Evolutionary conservation across 2,329 filamentous ascomycete species (phyloP), one percentile per base, ranked within the genome.

Genomic region (Lachnellula suecica): DNA sequence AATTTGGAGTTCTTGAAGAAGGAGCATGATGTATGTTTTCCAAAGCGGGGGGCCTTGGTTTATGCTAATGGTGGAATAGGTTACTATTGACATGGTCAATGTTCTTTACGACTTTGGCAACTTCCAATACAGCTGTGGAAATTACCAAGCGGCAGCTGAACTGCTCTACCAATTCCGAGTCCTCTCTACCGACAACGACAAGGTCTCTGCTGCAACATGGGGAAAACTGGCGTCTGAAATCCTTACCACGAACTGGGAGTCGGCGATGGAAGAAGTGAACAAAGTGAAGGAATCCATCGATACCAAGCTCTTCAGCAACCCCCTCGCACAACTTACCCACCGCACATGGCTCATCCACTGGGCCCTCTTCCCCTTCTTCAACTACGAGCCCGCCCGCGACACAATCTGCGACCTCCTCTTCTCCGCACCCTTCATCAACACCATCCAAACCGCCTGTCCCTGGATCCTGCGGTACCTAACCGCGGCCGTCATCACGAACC

Each of bases 1-100:
- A 99, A 99, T 79, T 87, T 99, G 86, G 91, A 93, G 72, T 99
- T 93, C 72, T 77, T 99, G 61, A 96, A 97, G 81, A 94, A 96
- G 75, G 88, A 94, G 68, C 93, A 99, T 74, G 89, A 87, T 61
- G 94, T 88, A 77, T 69, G 84, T 76, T 52, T 46, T 49, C 38
- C 35, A 20, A 13, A 7, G 20, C 10, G 24, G 44, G 42, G 24
- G 44, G 45, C 47, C 49, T 29, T 49, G n/a, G n/a, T 22, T 6
- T 24, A 11, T 45, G 29, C 56, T 60, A 27, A 61, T 55, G 17
- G 41, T 59, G 44, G 37, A 44, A 48, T 62, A 88, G 85, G 84
- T 97, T 61, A 97, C 92, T 34, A 81, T 87, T 66, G 91, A 97
- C 58, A 97, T 96, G 89, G 91, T 99, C 63, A 88, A 97, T 74